Evolutionary conservation across 768 basidiomycete genomes (phyloP), one percentile per base, ranked within the genome.

Genomic region (Leccinum barrowsii): DNA sequence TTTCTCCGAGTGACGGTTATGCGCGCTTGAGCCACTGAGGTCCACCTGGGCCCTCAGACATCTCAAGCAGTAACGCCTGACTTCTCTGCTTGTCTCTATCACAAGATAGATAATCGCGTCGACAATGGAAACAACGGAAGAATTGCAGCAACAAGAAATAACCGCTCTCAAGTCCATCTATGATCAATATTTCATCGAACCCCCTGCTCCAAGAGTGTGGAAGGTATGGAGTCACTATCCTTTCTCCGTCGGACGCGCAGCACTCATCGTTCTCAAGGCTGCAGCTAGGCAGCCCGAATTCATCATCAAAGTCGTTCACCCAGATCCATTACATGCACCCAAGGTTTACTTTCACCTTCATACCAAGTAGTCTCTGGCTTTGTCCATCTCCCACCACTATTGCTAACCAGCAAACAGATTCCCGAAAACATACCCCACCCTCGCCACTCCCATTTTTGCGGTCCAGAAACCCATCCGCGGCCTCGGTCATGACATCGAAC

Each of bases 81-180:
- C 65, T 69, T 62, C 62, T 63, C 61, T 64, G 64, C 65, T 67
- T 65, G 65, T 62, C 57, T 59, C 55, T 59, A 56, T 55, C 58
- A 49, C 56, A 53, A 61, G 51, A 34, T 30, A 47, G 21, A 54
- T 50, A n/a, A 64, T 61, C 55, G 63, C 46, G 19, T 34, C 55
- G 42, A 55, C 60, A 60, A 90, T 92, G 90, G 89, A 90, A 75
- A 81, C 84, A 60, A 79, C 81, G 59, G 84, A 86, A 76, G 87
- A 90, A 77, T 78, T 80, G 69, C 82, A 82, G 70, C 77, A 79
- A 59, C 74, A 77, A 64, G 91, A 94, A 79, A 87, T 93, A 61
- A 87, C 86, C 51, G 89, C 85, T 30, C 78, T 93, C 61, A 82
- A 84, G 70, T 86, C 90, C 59, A 94, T 93, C 60, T 93, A 89